Evolutionary conservation across 495 filamentous ascomycete species (phyloP), one percentile per base, ranked within the genome.

Genomic region (Penicillium atrosanguineum): DNA sequence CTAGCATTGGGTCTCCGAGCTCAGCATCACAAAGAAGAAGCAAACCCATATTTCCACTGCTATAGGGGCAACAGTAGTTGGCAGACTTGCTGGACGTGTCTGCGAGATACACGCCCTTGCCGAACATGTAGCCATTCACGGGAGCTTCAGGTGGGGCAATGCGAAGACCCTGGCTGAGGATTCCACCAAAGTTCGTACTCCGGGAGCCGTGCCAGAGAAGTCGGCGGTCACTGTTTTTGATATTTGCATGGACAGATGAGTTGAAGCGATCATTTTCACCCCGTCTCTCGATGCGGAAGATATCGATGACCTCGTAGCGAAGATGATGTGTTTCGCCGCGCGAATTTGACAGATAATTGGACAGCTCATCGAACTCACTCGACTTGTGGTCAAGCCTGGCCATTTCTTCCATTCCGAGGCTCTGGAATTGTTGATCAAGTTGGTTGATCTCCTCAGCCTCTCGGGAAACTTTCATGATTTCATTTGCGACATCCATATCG

Each of bases 81-180:
- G 90, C 89, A 5, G 86, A 90, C 68, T 91, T 89, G 65, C 72
- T 81, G 55, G 82, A 86, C 70, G 88, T 88, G 61, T 96, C 91
- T 12, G 91, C 90, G 2, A 95, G 76, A 64, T 96, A 95, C 40
- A 95, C 84, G n/a, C 91, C 91, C 53, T 94, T 92, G 56, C 87
- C 90, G 57, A 94, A 95, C 76, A 83, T 85, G 69, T 92, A 91
- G 0, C 90, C 90, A 44, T 75, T 82, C 3, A 84, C 84, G 2
- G 88, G 90, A 0, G 88, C 89, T 65, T 92, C 88, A 0, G 89
- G 89, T 0, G 91, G 90, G 0, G 91, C 90, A 50, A 96, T 95
- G 9, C 89, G 87, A 7, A 96, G 76, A 36, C 91, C 91, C 64
- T 94, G 88, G 50, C 82, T 86, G 21, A 95, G 79, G 44, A 95